Base-by-base conservation (phyloP, 2,329 filamentous ascomycete species). In the Basipetospora sp. region DNA sequence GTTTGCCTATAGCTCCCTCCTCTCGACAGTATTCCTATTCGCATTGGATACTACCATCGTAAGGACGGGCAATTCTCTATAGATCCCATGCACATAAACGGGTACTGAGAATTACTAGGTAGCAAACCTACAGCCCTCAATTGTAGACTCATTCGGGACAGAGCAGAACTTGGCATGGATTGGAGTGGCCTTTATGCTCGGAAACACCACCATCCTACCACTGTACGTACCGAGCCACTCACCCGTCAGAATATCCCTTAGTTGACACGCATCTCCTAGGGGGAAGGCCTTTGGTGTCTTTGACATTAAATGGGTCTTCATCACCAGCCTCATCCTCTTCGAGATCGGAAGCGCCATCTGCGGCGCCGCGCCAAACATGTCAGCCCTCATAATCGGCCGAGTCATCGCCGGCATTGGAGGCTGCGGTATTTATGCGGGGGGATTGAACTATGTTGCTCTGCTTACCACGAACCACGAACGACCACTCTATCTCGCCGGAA, bases 381-480 rank as follows among this genome's bases (percentile, higher is more conserved):
- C 58, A 43, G 55, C 56, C 16, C 42, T 68, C n/a, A 67, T 69
- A 39, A 42, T 63, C n/a, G 62, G 61, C 10, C 51, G 62, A 20
- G 59, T 54, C 13, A 53, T 64, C 26, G 55, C 54, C 41, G 62
- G 62, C 30, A 44, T 57, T 26, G 60, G 60, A 3, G 62, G 59
- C 1, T 47, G 47, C 2, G 62, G 62, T 2, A 53, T 59, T 45
- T 64, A 62, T 39, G 35, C 48, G 4, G 55, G 55, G 3, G 40
- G 39, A 2, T 35, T 55, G 33, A 50, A 42, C 15, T 51, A 48
- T 27, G 36, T 56, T 17, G 40, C 46, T 41, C 19, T 42, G 8
- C 38, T 47, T 10, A 54, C 53, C 2, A 50, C 44, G 3, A 29
- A 41, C 4, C 5, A 16, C 5, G 50, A 55, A 34, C 46, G 51